Conservation (phyloP, 345 rosid genomes). For the Lepidium aucheri region DNA sequence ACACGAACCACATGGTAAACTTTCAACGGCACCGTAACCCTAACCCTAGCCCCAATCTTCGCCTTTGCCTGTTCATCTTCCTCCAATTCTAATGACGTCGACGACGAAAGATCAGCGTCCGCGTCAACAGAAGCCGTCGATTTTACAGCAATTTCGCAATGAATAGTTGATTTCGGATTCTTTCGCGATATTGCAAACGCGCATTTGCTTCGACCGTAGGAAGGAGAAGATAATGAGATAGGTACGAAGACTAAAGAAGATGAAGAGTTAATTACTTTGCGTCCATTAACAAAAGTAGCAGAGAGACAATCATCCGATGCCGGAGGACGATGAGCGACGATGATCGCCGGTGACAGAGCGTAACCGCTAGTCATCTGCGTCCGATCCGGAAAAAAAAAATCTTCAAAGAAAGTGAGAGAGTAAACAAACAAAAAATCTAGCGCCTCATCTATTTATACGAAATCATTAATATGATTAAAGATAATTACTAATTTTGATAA, state of each 20-base stretch:
- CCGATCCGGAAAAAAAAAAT: background rate
- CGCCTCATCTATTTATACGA: background rate
- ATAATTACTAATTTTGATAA: background rate
- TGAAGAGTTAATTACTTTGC: constrained; percentile 2
- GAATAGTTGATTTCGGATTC: constrained; percentile 14
- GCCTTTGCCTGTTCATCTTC: constrained; percentile 24
- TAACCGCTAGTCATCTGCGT: constrained; percentile 25
- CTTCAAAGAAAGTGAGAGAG: constrained; percentile 4
- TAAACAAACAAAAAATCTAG: background rate
- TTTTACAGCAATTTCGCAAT: constrained; percentile 35
- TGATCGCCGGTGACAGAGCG: constrained; percentile 22
- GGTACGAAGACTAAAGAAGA: background rate
- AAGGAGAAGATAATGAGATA: background rate
- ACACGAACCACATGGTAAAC: constrained; percentile 82
- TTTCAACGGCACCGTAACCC: constrained; percentile 72
- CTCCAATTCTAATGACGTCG: constrained; percentile 26
- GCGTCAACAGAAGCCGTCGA: constrained; percentile 23
- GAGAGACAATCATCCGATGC: constrained; percentile 8
- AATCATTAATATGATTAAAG: background rate
- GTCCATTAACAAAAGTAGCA: background rate
- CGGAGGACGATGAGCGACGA: constrained; percentile 20
- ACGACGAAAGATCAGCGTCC: constrained; percentile 14
- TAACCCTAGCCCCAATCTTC: constrained; percentile 57
- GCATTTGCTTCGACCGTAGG: constrained; percentile 19
- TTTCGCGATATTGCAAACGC: constrained; percentile 13